Base-by-base conservation (phyloP, 257 asterid genomes). In the Capsicum pubescens region DNA sequence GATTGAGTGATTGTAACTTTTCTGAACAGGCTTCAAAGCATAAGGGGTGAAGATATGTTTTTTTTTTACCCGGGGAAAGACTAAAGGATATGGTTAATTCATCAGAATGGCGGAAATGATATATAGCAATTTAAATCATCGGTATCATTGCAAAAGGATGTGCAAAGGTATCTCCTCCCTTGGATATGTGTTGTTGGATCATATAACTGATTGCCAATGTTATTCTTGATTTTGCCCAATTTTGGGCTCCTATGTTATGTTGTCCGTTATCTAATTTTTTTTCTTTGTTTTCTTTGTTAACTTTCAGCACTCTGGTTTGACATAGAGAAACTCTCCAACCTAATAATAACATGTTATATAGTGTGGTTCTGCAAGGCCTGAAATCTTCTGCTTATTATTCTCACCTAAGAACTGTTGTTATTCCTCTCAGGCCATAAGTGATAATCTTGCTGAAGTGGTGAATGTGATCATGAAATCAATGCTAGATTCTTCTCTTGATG, bases 71-170 rank as follows among this genome's bases (percentile, higher is more conserved):
- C 46, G 9, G 14, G 46, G 72, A 5, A 66, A 1, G 13, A 13
- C 46, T 42, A 66, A 35, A 42, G 8, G 2, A 57, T 57, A 57
- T 57, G 19, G 17, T 3, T 50, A 8, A 8, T 35, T 26, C 11
- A 32, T 7, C 19, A 12, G 72, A 66, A 66, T 66, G 72, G 72
- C 72, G 14, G 48, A 66, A 64, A 64, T 44, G 71, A 26, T 64
- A 10, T 64, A 17, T n/a, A 32, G 71, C 71, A 66, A 46, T 32
- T 32, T 12, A 8, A 32, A 0, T 66, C 72, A 66, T 35, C 13
- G n/a, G 72, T 66, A n/a, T 66, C 72, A 66, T 6, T 32, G 46
- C 72, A 66, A 32, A 66, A 13, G 72, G 72, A 66, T 66, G 72
- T 13, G n/a, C n/a, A 5, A 64, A 64, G 70, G 70, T 21, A 64